Percentiles rank a stretch among this genome's conserved stretches.
phyloP scores from a whole-genome alignment of 106 monocot species.

The Platanthera guangdongensis region DNA sequence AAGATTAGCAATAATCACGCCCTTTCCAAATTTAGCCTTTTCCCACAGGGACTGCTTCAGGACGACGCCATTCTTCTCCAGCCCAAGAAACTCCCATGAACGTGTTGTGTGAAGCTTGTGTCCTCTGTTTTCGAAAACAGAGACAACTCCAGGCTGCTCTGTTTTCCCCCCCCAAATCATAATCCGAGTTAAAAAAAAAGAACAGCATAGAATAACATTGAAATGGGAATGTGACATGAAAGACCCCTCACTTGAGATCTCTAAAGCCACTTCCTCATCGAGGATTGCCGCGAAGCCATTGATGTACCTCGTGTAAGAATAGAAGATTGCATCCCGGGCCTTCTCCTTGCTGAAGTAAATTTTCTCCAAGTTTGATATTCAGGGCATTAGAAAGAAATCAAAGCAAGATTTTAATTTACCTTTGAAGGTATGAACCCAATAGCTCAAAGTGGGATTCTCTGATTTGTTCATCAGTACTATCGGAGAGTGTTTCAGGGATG shows the following conservation, averaged over 20 bases:
- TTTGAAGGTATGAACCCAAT: constrained; percentile 17
- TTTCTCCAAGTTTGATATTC: background rate
- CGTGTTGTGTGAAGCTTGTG: constrained; percentile 56
- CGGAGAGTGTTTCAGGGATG: constrained; percentile 2
- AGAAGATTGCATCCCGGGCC: constrained; percentile 26
- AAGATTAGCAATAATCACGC: constrained; percentile 56
- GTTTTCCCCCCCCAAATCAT: background rate
- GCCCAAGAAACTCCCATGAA: constrained; percentile 52
- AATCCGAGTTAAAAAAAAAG: background rate
- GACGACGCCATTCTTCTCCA: constrained; percentile 29
- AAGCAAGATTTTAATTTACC: background rate
- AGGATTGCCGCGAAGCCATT: constrained; percentile 37
- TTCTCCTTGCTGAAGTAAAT: constrained; percentile 23
- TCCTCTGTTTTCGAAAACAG: constrained; percentile 42
- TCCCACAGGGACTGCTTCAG: constrained; percentile 43
- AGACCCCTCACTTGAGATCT: constrained; percentile 22
- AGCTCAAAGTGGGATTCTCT: constrained; percentile 17
- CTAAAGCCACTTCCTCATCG: constrained; percentile 24
- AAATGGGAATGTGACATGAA: background rate
- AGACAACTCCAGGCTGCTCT: constrained; percentile 43
- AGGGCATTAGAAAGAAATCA: background rate
- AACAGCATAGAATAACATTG: background rate
- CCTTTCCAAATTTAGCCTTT: constrained; percentile 57
- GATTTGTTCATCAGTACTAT: background rate
- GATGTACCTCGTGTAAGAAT: constrained; percentile 26